A percentile compares a stretch with the other conserved stretches of the same genome.
phyloP scores from a whole-genome alignment of 208 protist genomes.

The Plasmodiophora brassicae region DNA sequence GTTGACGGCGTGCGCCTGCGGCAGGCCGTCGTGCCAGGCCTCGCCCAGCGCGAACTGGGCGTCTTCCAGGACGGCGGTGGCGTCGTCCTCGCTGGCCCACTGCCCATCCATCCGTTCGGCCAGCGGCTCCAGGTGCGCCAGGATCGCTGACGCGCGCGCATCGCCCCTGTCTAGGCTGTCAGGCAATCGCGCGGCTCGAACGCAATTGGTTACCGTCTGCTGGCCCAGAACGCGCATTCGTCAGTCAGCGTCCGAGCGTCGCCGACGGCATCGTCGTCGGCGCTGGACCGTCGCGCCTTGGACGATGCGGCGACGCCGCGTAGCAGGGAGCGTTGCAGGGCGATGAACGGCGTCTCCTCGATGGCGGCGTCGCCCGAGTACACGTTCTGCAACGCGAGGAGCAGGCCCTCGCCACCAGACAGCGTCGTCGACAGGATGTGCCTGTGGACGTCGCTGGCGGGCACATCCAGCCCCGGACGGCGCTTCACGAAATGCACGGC shows the following conservation, averaged over 20 bases:
- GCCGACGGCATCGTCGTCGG: not conserved
- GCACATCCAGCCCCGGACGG: not conserved
- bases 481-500: not conserved
- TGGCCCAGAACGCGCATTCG: not conserved
- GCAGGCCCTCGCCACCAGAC: not conserved
- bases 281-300: not conserved
- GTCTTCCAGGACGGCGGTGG: not conserved
- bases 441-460: not conserved
- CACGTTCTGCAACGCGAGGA: not conserved
- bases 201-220: not conserved
- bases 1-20: constrained; percentile 35
- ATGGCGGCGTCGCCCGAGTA: not conserved
- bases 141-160: no score
- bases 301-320: not conserved
- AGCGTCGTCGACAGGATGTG: constrained; percentile 4
- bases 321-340: not conserved
- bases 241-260: not conserved
- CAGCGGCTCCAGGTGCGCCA: not conserved
- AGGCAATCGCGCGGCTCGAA: not conserved
- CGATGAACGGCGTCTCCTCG: not conserved
- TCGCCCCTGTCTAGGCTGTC: no score
- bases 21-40: not conserved
- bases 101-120: not conserved
- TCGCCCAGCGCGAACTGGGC: not conserved
- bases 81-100: not conserved